phyloP scores from a whole-genome alignment of 176 grass and related monocot genomes.

The Phyllostachys edulis region DNA sequence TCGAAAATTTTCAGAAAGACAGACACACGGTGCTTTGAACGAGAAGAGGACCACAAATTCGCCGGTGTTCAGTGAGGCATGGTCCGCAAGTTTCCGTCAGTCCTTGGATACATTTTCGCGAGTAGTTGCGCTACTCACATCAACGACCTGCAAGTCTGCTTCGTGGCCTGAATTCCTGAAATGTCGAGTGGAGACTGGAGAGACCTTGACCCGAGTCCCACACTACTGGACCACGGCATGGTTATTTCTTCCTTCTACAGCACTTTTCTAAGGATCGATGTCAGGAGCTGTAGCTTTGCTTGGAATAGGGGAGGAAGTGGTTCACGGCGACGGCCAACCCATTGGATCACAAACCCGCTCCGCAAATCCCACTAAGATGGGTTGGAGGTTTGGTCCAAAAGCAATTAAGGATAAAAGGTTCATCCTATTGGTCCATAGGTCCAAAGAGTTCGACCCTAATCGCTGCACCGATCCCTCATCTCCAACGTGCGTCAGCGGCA shows the following conservation, averaged over 20 bases:
- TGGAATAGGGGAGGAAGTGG: background rate
- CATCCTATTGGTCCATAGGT: too few relatives aligned
- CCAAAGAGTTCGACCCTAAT: too few relatives aligned
- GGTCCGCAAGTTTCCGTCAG: background rate
- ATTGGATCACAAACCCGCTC: too few relatives aligned
- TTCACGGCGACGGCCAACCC: too few relatives aligned
- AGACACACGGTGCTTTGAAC: background rate
- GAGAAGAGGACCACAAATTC: background rate
- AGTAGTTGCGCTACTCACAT: background rate
- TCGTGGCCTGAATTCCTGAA: background rate
- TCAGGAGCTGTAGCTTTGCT: background rate
- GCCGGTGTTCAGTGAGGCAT: background rate
- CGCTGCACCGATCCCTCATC: too few relatives aligned
- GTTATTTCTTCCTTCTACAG: background rate
- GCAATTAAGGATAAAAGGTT: too few relatives aligned
- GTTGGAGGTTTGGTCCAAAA: too few relatives aligned
- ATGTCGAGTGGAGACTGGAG: background rate
- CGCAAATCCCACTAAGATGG: too few relatives aligned
- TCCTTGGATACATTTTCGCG: background rate
- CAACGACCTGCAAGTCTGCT: background rate
- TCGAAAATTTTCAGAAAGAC: background rate
- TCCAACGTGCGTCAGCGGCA: too few relatives aligned
- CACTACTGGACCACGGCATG: background rate
- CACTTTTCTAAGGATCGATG: background rate
- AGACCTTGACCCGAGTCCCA: background rate